Percentiles rank a stretch among this genome's conserved stretches.
These are phyloP conservation scores for Sphaerobolus stellatus DNA, from an alignment of 1,284 basidiomycete species.

Conservation along the genomic window DNA sequence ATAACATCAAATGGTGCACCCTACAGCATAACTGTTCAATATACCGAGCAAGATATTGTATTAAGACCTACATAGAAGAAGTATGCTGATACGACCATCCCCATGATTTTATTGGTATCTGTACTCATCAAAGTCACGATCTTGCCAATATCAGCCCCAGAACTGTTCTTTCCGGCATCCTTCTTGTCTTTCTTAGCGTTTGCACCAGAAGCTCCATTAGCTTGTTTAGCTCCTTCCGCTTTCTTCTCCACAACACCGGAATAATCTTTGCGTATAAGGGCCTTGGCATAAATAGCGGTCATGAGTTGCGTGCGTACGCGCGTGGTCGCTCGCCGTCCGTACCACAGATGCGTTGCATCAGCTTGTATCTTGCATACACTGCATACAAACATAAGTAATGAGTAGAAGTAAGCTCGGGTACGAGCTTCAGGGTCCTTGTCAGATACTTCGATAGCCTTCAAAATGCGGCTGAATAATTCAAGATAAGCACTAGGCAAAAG, in stretches of 20 bases:
- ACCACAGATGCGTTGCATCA: conserved; percentile 80
- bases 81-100: conserved; percentile 3
- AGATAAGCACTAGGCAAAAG: conserved; percentile 19
- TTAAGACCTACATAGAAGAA: conserved; percentile 9
- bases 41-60: background rate
- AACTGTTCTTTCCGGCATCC: conserved; percentile 51
- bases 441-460: conserved; percentile 27
- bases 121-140: conserved; percentile 79
- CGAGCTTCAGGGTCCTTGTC: conserved; percentile 42
- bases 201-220: background rate
- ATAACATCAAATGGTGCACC: conserved; percentile 77
- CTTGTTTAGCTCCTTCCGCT: conserved; percentile 40
- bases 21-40: conserved; percentile 23
- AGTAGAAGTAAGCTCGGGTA: conserved; percentile 69
- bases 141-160: conserved; percentile 73
- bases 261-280: conserved; percentile 81
- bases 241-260: conserved; percentile 68
- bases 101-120: conserved; percentile 18
- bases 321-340: conserved; percentile 67
- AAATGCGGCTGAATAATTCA: conserved; percentile 35
- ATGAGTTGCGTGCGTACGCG: conserved; percentile 74
- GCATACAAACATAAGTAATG: conserved; percentile 62
- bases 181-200: conserved; percentile 12
- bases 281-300: conserved; percentile 87
- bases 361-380: conserved; percentile 62